These are phyloP conservation scores for Salicornia ramosissima DNA, from an alignment of 148 eudicot species.

Conservation along the genomic window DNA sequence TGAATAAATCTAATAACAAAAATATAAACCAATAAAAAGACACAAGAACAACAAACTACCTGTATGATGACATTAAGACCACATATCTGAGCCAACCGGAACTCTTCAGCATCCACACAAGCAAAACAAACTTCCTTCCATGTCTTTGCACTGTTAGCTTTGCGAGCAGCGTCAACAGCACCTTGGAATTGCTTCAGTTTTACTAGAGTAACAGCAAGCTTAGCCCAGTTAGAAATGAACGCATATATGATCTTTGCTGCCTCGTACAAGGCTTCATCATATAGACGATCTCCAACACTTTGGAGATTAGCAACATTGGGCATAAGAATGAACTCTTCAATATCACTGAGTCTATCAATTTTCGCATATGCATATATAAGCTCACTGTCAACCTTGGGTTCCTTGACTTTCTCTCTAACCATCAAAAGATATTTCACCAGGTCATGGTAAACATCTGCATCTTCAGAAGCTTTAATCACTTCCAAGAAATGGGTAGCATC, in stretches of 20 bases:
- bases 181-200: conserved; percentile 91
- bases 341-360: conserved; percentile 84
- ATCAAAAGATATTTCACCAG: conserved; percentile 84
- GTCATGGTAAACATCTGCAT: conserved; percentile 81
- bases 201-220: conserved; percentile 76
- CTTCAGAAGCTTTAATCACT: conserved; percentile 79
- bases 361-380: conserved; percentile 97
- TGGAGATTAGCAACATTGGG: conserved; percentile 98
- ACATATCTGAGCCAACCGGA: conserved; percentile 96
- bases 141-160: conserved; percentile 93
- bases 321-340: conserved; percentile 93
- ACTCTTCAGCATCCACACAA: conserved; percentile 97
- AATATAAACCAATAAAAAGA: background rate
- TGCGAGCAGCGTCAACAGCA: conserved; percentile 96
- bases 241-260: conserved; percentile 94
- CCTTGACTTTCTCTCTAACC: conserved; percentile 92
- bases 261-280: conserved; percentile 87
- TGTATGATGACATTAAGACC: conserved; percentile 93
- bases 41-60: conserved; percentile 33
- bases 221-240: conserved; percentile 94
- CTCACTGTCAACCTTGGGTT: conserved; percentile 96
- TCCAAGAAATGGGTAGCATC: conserved; percentile 91
- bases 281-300: conserved; percentile 85
- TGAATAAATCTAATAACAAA: background rate
- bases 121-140: conserved; percentile 99